phyloP scores from a whole-genome alignment of 306 rosid genomes.

The Gynostemma pentaphyllum region DNA sequence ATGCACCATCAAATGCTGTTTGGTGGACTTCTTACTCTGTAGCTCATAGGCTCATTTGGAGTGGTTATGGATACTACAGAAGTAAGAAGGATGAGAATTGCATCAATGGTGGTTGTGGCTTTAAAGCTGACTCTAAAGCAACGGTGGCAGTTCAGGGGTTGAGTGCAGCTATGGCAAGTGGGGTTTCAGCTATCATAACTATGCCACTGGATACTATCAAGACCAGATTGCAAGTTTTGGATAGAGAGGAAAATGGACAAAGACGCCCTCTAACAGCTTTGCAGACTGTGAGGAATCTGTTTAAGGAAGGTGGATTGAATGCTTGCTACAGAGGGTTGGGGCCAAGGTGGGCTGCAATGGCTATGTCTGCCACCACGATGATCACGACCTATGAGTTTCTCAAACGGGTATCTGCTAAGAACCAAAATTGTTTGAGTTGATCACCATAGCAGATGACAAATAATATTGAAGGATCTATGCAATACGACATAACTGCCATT shows the following conservation, averaged over 20 bases:
- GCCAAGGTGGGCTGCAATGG: constrained; percentile 94
- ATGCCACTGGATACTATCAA: constrained; percentile 87
- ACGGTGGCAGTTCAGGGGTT: constrained; percentile 62
- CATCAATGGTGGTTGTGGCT: constrained; percentile 16
- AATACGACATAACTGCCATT: not conserved
- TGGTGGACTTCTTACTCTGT: constrained; percentile 98
- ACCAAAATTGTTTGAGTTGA: constrained; percentile 23
- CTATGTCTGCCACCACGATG: constrained; percentile 95
- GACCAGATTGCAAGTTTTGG: constrained; percentile 91
- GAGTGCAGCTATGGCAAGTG: constrained; percentile 89
- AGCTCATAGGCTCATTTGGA: constrained; percentile 63
- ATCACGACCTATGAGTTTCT: constrained; percentile 89
- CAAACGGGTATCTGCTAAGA: constrained; percentile 74
- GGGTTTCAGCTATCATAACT: constrained; percentile 74
- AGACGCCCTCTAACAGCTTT: constrained; percentile 47
- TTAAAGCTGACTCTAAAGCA: constrained; percentile 50
- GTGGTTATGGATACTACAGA: constrained; percentile 44
- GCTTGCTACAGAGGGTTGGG: constrained; percentile 96
- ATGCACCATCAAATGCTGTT: constrained; percentile 93
- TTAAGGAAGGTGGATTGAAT: constrained; percentile 67
- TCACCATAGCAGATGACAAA: not conserved
- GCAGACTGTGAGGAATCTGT: constrained; percentile 58
- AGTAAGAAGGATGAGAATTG: constrained; percentile 29
- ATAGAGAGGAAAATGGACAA: constrained; percentile 67
- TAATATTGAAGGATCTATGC: not conserved